Evolutionary conservation across 345 rosid genomes (phyloP).

Genomic region (Moricandia moricandioides): DNA sequence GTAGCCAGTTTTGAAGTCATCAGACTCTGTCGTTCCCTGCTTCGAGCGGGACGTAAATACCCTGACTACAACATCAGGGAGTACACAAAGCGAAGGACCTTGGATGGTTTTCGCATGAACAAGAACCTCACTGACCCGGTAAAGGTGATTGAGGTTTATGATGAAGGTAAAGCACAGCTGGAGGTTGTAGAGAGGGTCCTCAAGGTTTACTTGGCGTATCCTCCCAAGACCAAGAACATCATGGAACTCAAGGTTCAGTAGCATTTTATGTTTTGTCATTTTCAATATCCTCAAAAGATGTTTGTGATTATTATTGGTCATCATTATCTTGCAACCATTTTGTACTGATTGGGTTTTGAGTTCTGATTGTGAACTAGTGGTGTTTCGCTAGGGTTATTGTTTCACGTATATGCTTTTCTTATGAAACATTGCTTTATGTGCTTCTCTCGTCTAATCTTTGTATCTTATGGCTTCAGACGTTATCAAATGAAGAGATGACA

Average conservation of each 20-base stretch:
- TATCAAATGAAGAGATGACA: slow-evolving; percentile 13
- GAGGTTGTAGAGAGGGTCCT: slow-evolving; percentile 68
- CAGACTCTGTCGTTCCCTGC: slow-evolving; percentile 61
- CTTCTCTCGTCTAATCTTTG: slow-evolving; percentile 15
- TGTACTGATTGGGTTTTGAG: not conserved
- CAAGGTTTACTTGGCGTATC: slow-evolving; percentile 62
- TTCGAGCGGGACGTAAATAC: slow-evolving; percentile 67
- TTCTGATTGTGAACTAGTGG: not conserved
- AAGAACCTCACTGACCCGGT: slow-evolving; percentile 49
- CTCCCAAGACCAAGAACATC: slow-evolving; percentile 70
- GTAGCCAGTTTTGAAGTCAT: slow-evolving; percentile 44
- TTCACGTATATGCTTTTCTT: not conserved
- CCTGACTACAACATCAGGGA: slow-evolving; percentile 77
- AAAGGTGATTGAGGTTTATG: slow-evolving; percentile 48
- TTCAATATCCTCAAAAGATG: not conserved
- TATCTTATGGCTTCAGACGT: slow-evolving; percentile 14
- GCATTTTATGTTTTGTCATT: slow-evolving; percentile 16
- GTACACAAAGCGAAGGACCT: slow-evolving; percentile 70
- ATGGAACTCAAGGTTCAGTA: slow-evolving; percentile 58
- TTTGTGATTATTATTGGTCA: not conserved
- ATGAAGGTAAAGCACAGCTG: slow-evolving; percentile 61
- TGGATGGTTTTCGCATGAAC: slow-evolving; percentile 66
- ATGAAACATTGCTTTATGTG: not conserved
- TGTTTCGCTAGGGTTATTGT: not conserved
- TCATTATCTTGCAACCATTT: slow-evolving; percentile 1